Base-by-base conservation (phyloP, 129 eudicot genomes). In the Centrapalus pauciflorus region DNA sequence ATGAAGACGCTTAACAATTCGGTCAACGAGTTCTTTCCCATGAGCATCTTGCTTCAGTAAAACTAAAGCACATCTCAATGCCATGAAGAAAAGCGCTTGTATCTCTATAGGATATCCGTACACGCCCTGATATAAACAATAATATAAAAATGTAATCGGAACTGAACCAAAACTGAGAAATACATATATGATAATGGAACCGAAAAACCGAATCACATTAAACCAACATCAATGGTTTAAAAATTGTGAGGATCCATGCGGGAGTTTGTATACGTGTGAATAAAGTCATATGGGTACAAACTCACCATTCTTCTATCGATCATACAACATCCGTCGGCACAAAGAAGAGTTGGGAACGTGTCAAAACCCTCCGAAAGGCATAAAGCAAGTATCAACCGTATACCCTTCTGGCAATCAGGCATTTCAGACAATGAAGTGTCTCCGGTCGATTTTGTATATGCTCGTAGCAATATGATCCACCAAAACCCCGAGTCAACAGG, bases 241-340 rank as follows among this genome's bases (percentile, higher is more conserved):
- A n/a, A n/a, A n/a, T n/a, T n/a, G n/a, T n/a, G n/a, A n/a, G n/a
- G n/a, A n/a, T n/a, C n/a, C n/a, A n/a, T n/a, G n/a, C n/a, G n/a
- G n/a, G n/a, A n/a, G n/a, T 16, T 8, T 45, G 13, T 50, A 35
- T n/a, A 32, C 16, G 21, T 13, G 33, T 55, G 41, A 24, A 41
- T 62, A 30, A 41, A 10, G 27, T 29, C 9, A 43, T 56, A 51
- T 32, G 1, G 24, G 1, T 64, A 63, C 30, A 45, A 55, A 73
- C 87, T 70, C 41, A 93, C 98, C 98, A 93, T 93, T 80, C 98
- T 79, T 25, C 98, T 83, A 88, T 93, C 98, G 67, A 93, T 93
- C 98, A 93, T 93, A 56, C 80, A 84, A 82, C 97, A 90, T n/a
- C 97, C 97, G 69, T 90, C 97, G 2, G 97, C 97, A 73, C 98